Percentiles rank a stretch among this genome's conserved stretches.
These are phyloP conservation scores for Mycena rebaudengoi DNA, from an alignment of 768 basidiomycete species.

Conservation along the genomic window DNA sequence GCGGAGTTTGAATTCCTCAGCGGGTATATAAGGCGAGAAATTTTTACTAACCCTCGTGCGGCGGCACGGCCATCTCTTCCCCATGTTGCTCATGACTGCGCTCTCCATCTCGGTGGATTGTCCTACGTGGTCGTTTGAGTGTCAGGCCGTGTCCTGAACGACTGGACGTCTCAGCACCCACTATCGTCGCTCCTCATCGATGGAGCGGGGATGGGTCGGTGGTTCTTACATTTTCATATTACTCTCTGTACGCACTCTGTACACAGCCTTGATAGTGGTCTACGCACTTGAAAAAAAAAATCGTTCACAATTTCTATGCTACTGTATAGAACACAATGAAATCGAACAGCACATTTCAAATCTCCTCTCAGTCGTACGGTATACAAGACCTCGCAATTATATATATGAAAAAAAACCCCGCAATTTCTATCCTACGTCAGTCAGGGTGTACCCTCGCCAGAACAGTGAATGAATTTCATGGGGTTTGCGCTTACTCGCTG, in stretches of 20 bases:
- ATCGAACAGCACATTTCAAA: no score
- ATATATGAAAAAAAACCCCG: not conserved
- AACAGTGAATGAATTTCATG: constrained; percentile 22
- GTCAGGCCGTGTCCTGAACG: constrained; percentile 85
- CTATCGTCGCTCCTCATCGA: constrained; percentile 54
- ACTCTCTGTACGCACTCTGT: no score
- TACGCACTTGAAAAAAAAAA: no score
- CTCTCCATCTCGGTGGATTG: constrained; percentile 41
- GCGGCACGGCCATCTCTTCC: constrained; percentile 84
- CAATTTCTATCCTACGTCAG: constrained; percentile 6
- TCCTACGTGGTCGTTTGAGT: constrained; percentile 85
- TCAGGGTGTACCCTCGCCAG: constrained; percentile 4
- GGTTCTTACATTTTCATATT: constrained; percentile 60
- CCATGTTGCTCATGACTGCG: constrained; percentile 90
- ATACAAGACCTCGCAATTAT: no score
- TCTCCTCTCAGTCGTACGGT: no score
- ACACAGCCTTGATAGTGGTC: no score
- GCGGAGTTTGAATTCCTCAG: no score
- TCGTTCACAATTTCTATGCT: no score
- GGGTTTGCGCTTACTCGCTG: constrained; percentile 57
- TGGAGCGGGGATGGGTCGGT: constrained; percentile 81
- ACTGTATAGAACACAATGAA: no score
- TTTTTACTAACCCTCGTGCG: constrained; percentile 65
- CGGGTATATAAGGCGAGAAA: constrained; percentile 1
- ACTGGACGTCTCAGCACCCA: constrained; percentile 88